phyloP scores from a whole-genome alignment of 306 rosid genomes.

The Carpinus viminea region DNA sequence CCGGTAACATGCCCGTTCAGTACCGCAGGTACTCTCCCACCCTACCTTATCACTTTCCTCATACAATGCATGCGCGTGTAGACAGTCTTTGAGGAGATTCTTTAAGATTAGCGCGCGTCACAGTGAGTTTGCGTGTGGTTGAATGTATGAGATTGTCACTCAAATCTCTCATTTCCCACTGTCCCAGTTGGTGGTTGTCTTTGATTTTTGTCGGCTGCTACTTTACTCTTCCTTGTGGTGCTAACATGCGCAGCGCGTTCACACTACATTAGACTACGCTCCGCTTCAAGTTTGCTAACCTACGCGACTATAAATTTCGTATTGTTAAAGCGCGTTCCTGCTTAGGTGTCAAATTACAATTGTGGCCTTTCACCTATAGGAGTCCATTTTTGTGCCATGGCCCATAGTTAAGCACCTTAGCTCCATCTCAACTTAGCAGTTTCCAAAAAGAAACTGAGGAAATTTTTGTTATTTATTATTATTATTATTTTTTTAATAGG shows the following conservation, averaged over 20 bases:
- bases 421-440: too few species aligned
- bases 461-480: background rate
- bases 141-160: background rate
- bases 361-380: too few species aligned
- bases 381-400: too few species aligned
- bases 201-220: background rate
- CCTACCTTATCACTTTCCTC: too few species aligned
- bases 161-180: background rate
- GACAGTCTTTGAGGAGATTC: too few species aligned
- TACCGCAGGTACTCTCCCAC: conserved; percentile 64
- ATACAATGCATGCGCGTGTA: background rate
- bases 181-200: background rate
- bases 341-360: too few species aligned
- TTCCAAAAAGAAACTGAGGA: too few species aligned
- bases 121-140: background rate
- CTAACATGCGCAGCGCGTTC: background rate
- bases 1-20: conserved; percentile 92
- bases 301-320: too few species aligned
- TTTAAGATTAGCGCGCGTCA: too few species aligned
- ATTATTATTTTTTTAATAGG: conserved; percentile 45
- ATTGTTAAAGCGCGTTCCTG: too few species aligned
- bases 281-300: background rate
- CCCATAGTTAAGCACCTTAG: too few species aligned
- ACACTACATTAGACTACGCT: background rate
- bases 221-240: background rate